phyloP scores from a whole-genome alignment of 495 filamentous ascomycete genomes.

The Cercophora sp. region DNA sequence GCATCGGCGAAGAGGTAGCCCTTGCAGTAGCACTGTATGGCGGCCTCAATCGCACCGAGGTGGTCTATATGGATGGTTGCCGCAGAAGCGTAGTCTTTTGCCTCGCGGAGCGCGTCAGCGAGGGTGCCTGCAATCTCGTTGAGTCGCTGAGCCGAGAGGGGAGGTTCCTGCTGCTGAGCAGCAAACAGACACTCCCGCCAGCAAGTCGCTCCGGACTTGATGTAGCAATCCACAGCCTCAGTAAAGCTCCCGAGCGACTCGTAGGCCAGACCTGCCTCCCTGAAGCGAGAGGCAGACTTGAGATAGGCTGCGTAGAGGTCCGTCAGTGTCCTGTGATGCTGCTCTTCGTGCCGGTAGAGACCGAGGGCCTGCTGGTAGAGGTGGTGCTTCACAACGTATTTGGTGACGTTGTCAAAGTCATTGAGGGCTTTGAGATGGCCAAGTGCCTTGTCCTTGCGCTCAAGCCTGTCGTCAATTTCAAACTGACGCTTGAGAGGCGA shows the following conservation, averaged over 20 bases:
- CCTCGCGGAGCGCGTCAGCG: constrained; percentile 68
- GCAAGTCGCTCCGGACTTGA: constrained; percentile 61
- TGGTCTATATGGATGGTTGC: constrained; percentile 79
- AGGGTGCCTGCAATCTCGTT: constrained; percentile 61
- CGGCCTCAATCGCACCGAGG: constrained; percentile 62
- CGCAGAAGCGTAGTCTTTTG: constrained; percentile 75
- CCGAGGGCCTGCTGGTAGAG: constrained; percentile 74
- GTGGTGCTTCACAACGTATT: constrained; percentile 71
- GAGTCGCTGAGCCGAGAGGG: constrained; percentile 54
- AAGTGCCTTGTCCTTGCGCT: constrained; percentile 71
- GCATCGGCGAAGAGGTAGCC: constrained; percentile 83
- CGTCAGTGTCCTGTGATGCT: constrained; percentile 55
- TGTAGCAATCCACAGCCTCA: constrained; percentile 73
- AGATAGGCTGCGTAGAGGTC: constrained; percentile 75
- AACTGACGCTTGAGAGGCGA: constrained; percentile 65
- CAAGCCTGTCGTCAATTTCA: constrained; percentile 83
- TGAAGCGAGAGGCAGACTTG: constrained; percentile 65
- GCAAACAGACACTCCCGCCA: constrained; percentile 91
- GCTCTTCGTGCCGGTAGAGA: constrained; percentile 76
- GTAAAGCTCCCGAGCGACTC: constrained; percentile 74
- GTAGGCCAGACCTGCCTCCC: constrained; percentile 82
- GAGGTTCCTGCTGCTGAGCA: constrained; percentile 54
- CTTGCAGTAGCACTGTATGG: constrained; percentile 70
- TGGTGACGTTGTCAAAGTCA: constrained; percentile 66
- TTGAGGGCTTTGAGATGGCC: constrained; percentile 63